A percentile compares a stretch with the other conserved stretches of the same genome.
Conservation (phyloP, 306 rosid species). For the Quercus gilva region DNA sequence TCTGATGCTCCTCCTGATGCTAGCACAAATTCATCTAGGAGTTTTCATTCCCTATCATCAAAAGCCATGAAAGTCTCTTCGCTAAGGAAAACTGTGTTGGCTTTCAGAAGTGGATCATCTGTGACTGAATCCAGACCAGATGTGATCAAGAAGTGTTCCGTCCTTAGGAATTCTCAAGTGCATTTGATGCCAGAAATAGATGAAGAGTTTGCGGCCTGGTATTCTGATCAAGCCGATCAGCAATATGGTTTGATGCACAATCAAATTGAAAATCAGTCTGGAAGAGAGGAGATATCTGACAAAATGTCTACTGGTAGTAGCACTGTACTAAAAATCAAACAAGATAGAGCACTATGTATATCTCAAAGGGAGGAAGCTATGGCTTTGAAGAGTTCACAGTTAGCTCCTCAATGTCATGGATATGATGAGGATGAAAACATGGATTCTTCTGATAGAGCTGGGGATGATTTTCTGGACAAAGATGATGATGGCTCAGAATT, state of each 20-base stretch:
- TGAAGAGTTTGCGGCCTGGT: conserved; percentile 14
- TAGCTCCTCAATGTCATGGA: conserved; percentile 2
- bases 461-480: conserved; percentile 17
- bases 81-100: conserved; percentile 5
- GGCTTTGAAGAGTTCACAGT: conserved; percentile 30
- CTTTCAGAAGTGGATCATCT: conserved; percentile 17
- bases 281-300: conserved; percentile 24
- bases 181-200: conserved; percentile 19
- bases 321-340: conserved; percentile 20
- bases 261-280: conserved; percentile 27
- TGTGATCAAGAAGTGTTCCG: conserved; percentile 7
- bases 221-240: conserved; percentile 18
- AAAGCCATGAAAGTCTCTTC: conserved; percentile 28
- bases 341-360: conserved; percentile 16
- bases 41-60: conserved; percentile 9
- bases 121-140: conserved; percentile 20
- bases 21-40: conserved; percentile 24
- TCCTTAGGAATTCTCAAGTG: conserved; percentile 22
- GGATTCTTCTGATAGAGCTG: conserved; percentile 17
- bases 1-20: conserved; percentile 12
- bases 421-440: conserved; percentile 14
- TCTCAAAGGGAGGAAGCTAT: conserved; percentile 22
- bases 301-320: conserved; percentile 20
- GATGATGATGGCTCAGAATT: conserved; percentile 17
- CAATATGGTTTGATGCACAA: conserved; percentile 32